Percentiles rank a stretch among this genome's conserved stretches.
Evolutionary conservation across 148 eudicot genomes (phyloP).

Genomic region (Pouteria glomerata): DNA sequence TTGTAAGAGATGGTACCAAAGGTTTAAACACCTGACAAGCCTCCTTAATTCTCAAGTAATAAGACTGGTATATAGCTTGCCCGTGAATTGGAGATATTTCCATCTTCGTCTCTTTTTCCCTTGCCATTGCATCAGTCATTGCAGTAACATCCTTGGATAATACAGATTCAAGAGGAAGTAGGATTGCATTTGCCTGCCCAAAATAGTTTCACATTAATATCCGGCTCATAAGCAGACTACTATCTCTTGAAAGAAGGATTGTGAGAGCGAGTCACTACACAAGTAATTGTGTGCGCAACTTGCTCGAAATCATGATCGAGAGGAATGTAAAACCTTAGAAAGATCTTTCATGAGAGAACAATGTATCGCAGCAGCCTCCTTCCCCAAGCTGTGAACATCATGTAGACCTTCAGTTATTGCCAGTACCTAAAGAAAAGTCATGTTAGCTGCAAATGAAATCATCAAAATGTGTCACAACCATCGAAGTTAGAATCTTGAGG

Average conservation of each 20-base stretch:
- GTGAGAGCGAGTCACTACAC: not conserved
- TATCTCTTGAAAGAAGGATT: not conserved
- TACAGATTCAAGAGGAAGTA: constrained; percentile 89
- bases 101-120: constrained; percentile 63
- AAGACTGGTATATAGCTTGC: constrained; percentile 93
- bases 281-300: not conserved
- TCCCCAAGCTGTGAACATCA: constrained; percentile 90
- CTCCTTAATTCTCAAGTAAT: constrained; percentile 60
- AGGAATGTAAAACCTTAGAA: constrained; percentile 57
- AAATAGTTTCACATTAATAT: constrained; percentile 8
- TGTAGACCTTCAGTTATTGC: constrained; percentile 83
- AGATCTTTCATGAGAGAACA: constrained; percentile 69
- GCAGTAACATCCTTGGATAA: constrained; percentile 88
- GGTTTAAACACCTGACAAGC: constrained; percentile 64
- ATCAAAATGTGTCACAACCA: not conserved
- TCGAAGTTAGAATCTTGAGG: not conserved
- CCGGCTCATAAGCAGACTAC: not conserved
- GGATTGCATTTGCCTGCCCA: constrained; percentile 68
- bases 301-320: not conserved
- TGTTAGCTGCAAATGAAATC: constrained; percentile 5
- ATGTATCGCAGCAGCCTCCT: constrained; percentile 90
- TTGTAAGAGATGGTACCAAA: constrained; percentile 60
- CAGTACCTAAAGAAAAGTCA: constrained; percentile 51
- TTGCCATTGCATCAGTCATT: constrained; percentile 87
- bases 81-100: constrained; percentile 95